Evolutionary conservation across 163 green algal genomes (phyloP).

Genomic region (Chlorella variabilis): DNA sequence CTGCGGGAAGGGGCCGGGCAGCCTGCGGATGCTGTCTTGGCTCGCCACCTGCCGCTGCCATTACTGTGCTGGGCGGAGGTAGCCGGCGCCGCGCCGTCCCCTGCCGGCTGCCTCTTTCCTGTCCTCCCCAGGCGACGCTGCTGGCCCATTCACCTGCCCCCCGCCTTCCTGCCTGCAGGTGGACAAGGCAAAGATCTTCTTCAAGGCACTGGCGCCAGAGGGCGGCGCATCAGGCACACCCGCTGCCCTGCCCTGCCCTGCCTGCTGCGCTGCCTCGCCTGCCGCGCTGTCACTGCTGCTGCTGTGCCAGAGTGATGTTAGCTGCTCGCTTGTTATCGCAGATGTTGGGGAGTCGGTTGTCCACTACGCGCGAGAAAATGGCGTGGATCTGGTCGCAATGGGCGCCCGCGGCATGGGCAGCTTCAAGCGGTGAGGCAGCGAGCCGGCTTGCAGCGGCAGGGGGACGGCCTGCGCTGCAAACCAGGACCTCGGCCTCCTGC

Average conservation of each 20-base stretch:
- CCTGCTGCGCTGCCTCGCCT: not conserved
- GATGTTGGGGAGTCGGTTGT: conserved; percentile 49
- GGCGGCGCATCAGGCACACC: conserved; percentile 35
- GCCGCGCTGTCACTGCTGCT: not conserved
- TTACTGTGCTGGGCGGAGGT: no score
- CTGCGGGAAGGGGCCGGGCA: no score
- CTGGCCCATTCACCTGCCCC: not conserved
- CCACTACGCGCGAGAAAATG: conserved; percentile 49
- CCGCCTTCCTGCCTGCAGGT: conserved; percentile 20
- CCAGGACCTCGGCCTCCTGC: not conserved
- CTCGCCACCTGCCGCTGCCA: not conserved
- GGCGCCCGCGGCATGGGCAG: conserved; percentile 61
- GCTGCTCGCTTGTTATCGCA: no score
- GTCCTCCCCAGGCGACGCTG: no score
- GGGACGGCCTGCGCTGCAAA: not conserved
- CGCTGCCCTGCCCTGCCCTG: not conserved
- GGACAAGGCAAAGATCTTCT: conserved; percentile 19
- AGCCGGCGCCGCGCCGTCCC: no score
- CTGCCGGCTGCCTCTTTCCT: no score
- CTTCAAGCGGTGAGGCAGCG: conserved; percentile 43
- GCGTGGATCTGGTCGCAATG: conserved; percentile 52
- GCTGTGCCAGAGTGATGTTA: not conserved
- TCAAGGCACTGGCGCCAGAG: conserved; percentile 42
- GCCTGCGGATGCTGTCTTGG: no score
- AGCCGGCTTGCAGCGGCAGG: not conserved